A percentile compares a stretch with the other conserved stretches of the same genome.
phyloP scores from a whole-genome alignment of 768 basidiomycete genomes.

The Baorangia bicolor region DNA sequence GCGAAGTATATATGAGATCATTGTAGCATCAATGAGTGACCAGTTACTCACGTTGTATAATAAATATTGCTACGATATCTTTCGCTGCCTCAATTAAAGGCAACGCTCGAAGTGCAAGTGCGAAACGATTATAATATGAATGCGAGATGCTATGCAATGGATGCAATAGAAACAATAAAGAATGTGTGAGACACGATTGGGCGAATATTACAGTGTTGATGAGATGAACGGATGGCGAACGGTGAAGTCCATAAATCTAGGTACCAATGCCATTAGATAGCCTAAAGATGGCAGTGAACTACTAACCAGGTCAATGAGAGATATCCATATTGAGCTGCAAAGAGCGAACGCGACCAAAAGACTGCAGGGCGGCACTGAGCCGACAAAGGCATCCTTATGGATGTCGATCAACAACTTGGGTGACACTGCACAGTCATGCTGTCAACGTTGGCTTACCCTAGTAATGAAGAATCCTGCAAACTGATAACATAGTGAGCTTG shows the following conservation, averaged over 20 bases:
- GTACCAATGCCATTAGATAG: neutral
- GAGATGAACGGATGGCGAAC: constrained; percentile 14
- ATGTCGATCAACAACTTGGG: neutral
- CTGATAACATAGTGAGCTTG: constrained; percentile 18
- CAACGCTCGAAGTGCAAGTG: constrained; percentile 6
- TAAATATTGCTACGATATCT: constrained; percentile 16
- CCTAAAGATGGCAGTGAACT: neutral
- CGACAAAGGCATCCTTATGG: constrained; percentile 21
- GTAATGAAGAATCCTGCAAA: constrained; percentile 35
- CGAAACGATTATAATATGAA: constrained; percentile 3
- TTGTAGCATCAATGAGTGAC: neutral
- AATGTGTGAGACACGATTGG: constrained; percentile 19
- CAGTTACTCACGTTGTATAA: constrained; percentile 26
- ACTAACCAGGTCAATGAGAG: constrained; percentile 27
- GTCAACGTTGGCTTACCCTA: constrained; percentile 17
- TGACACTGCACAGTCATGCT: neutral
- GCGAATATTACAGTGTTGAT: constrained; percentile 27
- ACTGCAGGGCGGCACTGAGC: constrained; percentile 1
- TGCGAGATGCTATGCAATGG: constrained; percentile 3
- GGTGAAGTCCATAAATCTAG: constrained; percentile 27
- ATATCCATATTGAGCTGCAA: constrained; percentile 20
- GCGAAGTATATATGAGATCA: neutral
- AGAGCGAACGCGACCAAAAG: constrained; percentile 20
- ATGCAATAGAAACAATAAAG: constrained; percentile 12
- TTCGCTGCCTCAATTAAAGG: constrained; percentile 19